Conservation (phyloP, 768 basidiomycete genomes). For the Trametes villosa region DNA sequence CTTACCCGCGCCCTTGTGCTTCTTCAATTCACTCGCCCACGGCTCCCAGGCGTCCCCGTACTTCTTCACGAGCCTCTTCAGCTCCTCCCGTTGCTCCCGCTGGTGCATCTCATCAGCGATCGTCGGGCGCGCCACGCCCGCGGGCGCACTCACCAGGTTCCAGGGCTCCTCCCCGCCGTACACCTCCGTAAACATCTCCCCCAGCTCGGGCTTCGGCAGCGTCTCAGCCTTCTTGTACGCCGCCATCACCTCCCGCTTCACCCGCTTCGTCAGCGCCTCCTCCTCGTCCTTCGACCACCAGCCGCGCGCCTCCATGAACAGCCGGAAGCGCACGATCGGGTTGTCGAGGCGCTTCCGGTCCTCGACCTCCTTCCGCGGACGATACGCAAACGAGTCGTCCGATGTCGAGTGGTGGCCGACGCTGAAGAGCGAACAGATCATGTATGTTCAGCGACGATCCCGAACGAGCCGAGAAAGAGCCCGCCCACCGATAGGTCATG, state of each 20-base stretch:
- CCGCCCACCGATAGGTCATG: conserved; percentile 81
- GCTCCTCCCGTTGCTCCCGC: conserved; percentile 85
- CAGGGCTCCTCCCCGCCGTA: conserved; percentile 86
- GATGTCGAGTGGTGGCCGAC: conserved; percentile 96
- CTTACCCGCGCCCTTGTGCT: conserved; percentile 74
- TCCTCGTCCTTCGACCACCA: conserved; percentile 88
- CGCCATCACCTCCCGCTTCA: conserved; percentile 75
- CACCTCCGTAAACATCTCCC: conserved; percentile 84
- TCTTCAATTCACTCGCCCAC: conserved; percentile 79
- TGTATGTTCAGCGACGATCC: neutral
- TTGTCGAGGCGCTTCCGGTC: conserved; percentile 91
- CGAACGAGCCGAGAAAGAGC: neutral
- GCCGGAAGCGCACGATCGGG: conserved; percentile 81
- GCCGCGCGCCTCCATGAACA: conserved; percentile 78
- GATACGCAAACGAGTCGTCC: conserved; percentile 94
- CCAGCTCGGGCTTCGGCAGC: conserved; percentile 68
- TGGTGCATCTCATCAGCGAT: conserved; percentile 35
- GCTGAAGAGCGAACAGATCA: conserved; percentile 37
- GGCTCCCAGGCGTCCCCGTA: conserved; percentile 88
- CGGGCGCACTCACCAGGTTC: conserved; percentile 69
- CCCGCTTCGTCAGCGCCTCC: conserved; percentile 63
- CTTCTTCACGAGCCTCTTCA: conserved; percentile 73
- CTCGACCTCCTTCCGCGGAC: conserved; percentile 87
- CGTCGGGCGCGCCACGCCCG: neutral
- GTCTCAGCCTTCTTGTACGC: conserved; percentile 81